Percentiles rank a stretch among this genome's conserved stretches.
These are phyloP conservation scores for Globisporangium sylvaticum DNA, from an alignment of 352 stramenopile species.

Conservation along the genomic window DNA sequence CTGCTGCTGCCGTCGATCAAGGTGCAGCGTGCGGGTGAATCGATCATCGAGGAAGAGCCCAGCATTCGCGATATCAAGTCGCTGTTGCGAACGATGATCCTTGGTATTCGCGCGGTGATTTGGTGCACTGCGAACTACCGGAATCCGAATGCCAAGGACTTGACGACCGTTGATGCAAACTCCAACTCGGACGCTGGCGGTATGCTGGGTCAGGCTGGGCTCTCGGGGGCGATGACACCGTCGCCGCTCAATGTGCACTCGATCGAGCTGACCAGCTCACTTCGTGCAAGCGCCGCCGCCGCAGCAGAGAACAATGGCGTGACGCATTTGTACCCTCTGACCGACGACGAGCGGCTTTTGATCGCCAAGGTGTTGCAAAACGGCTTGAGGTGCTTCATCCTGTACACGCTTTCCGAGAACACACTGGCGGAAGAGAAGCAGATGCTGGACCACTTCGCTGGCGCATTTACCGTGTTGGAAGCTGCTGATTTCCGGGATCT, in stretches of 20 bases:
- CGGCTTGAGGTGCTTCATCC: conserved; percentile 90
- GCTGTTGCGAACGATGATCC: conserved; percentile 94
- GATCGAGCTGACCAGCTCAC: conserved; percentile 12
- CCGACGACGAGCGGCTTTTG: conserved; percentile 90
- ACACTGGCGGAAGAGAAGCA: conserved; percentile 91
- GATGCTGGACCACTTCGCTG: conserved; percentile 95
- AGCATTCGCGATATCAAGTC: conserved; percentile 90
- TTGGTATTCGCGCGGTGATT: conserved; percentile 97
- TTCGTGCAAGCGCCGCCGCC: not conserved
- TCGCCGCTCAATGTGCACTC: conserved; percentile 17
- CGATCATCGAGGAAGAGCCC: conserved; percentile 68
- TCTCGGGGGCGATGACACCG: conserved; percentile 12
- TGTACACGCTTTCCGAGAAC: conserved; percentile 90
- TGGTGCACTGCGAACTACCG: conserved; percentile 96
- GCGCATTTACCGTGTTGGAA: conserved; percentile 95
- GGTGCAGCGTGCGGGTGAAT: conserved; percentile 43
- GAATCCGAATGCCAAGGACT: conserved; percentile 81
- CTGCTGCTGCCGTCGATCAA: conserved; percentile 57
- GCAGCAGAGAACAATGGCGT: conserved; percentile 13
- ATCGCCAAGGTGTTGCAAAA: conserved; percentile 93
- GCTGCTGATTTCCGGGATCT: conserved; percentile 91
- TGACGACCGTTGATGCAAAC: conserved; percentile 73
- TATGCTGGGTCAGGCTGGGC: conserved; percentile 7
- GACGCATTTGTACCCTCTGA: conserved; percentile 82
- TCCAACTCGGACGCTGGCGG: conserved; percentile 20